phyloP scores from a whole-genome alignment of 371 early-diverging fungal species.

The Zopfochytrium polystomum region DNA sequence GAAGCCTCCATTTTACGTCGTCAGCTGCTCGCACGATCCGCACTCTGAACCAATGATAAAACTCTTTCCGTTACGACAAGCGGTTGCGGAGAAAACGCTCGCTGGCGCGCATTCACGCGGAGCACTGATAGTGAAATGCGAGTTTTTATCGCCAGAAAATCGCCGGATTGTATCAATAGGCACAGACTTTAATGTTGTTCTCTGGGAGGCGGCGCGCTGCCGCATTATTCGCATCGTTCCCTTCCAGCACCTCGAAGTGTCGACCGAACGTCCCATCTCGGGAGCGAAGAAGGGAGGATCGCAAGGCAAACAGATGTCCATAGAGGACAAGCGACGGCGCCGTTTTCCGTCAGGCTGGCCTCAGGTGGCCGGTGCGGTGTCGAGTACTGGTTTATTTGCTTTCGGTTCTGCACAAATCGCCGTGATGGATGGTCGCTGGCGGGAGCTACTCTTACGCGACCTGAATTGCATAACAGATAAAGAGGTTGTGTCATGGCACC shows the following conservation, averaged over 20 bases:
- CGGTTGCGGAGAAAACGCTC: slow-evolving; percentile 10
- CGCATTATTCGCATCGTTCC: slow-evolving; percentile 21
- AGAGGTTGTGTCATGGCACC: slow-evolving; percentile 19
- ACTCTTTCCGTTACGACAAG: slow-evolving; percentile 14
- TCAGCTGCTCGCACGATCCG: slow-evolving; percentile 22
- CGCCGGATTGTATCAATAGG: slow-evolving; percentile 23
- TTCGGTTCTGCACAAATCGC: slow-evolving; percentile 20
- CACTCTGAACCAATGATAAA: slow-evolving; percentile 22
- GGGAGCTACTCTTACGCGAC: slow-evolving; percentile 15
- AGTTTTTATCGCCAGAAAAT: slow-evolving; percentile 24
- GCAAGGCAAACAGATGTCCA: neutral
- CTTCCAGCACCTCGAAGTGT: neutral
- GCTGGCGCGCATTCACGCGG: slow-evolving; percentile 19
- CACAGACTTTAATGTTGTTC: slow-evolving; percentile 18
- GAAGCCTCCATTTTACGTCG: slow-evolving; percentile 11
- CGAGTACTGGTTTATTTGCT: slow-evolving; percentile 20
- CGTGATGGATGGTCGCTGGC: slow-evolving; percentile 21
- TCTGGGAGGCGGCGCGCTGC: slow-evolving; percentile 31
- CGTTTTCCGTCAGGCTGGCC: slow-evolving; percentile 17
- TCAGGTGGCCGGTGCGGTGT: slow-evolving; percentile 13
- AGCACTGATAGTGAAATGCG: slow-evolving; percentile 15
- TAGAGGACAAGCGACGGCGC: neutral
- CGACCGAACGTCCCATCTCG: slow-evolving; percentile 2
- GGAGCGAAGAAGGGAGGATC: neutral
- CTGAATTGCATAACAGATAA: slow-evolving; percentile 15